phyloP scores from a whole-genome alignment of 2,329 filamentous ascomycete species.

The Madurella mycetomatis region DNA sequence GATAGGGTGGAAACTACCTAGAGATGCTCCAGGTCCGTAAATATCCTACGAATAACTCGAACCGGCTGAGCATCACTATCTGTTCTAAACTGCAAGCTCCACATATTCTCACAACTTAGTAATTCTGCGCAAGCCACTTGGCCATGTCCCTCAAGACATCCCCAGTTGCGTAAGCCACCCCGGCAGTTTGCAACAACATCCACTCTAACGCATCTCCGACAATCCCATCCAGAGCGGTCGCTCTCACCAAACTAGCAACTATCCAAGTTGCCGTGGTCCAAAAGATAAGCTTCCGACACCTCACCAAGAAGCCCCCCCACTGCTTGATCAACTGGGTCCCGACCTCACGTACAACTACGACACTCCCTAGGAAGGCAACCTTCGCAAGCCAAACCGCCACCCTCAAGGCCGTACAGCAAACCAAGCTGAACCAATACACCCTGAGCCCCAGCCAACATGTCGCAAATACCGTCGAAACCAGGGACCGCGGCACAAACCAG shows the following conservation, averaged over 20 bases:
- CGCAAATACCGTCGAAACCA: background rate
- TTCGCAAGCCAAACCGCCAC: background rate
- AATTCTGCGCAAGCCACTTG: background rate
- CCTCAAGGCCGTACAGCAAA: background rate
- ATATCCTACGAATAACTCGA: too few species aligned
- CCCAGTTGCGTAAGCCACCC: background rate
- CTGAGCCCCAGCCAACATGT: background rate
- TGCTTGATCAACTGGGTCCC: background rate
- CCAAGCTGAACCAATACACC: background rate
- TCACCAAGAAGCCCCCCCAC: background rate
- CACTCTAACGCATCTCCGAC: background rate
- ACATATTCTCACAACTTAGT: background rate
- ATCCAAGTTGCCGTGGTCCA: background rate
- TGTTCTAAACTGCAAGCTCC: too few species aligned
- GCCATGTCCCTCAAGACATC: slow-evolving; percentile 8
- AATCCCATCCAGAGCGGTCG: background rate
- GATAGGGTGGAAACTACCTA: too few species aligned
- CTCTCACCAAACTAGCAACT: background rate
- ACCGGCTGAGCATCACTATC: background rate
- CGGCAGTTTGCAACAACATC: background rate
- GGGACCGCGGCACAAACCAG: background rate
- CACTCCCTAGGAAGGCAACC: background rate
- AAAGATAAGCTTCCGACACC: slow-evolving; percentile 1
- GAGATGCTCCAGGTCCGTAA: too few species aligned
- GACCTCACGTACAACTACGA: background rate